Evolutionary conservation across 1,284 basidiomycete genomes (phyloP).

Genomic region (Phaffia rhodozyma): DNA sequence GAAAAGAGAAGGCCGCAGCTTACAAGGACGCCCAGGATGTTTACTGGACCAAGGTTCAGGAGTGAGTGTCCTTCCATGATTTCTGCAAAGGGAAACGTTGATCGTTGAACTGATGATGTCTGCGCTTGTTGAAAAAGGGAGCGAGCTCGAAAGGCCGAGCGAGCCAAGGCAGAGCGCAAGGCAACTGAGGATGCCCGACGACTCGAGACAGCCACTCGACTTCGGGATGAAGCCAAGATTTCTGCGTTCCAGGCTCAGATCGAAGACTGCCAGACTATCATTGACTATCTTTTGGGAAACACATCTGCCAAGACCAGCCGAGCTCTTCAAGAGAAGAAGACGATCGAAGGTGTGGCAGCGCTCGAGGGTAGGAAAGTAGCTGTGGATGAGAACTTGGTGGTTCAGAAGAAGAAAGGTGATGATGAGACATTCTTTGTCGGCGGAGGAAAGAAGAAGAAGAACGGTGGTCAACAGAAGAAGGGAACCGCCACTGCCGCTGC

Average conservation of each 20-base stretch:
- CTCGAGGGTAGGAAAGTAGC: conserved; percentile 72
- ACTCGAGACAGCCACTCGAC: conserved; percentile 61
- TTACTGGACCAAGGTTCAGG: conserved; percentile 27
- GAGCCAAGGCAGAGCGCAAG: conserved; percentile 63
- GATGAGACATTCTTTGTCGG: conserved; percentile 65
- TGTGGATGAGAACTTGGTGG: conserved; percentile 52
- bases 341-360: conserved; percentile 58
- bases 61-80: conserved; percentile 10
- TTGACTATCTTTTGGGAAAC: conserved; percentile 78
- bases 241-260: conserved; percentile 91
- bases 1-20: conserved; percentile 57
- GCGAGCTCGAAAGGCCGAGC: conserved; percentile 69
- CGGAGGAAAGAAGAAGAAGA: conserved; percentile 55
- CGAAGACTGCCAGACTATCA: conserved; percentile 90
- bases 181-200: conserved; percentile 73
- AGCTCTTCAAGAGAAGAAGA: conserved; percentile 22
- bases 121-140: conserved; percentile 34
- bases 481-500: conserved; percentile 34
- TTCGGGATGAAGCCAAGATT: conserved; percentile 80
- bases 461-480: conserved; percentile 38
- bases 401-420: conserved; percentile 84
- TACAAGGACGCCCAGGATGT: conserved; percentile 35
- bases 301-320: conserved; percentile 34
- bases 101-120: no score
- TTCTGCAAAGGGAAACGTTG: not conserved